Base-by-base conservation (phyloP, 2,329 filamentous ascomycete species). In the Hymenoscyphus repandus region DNA sequence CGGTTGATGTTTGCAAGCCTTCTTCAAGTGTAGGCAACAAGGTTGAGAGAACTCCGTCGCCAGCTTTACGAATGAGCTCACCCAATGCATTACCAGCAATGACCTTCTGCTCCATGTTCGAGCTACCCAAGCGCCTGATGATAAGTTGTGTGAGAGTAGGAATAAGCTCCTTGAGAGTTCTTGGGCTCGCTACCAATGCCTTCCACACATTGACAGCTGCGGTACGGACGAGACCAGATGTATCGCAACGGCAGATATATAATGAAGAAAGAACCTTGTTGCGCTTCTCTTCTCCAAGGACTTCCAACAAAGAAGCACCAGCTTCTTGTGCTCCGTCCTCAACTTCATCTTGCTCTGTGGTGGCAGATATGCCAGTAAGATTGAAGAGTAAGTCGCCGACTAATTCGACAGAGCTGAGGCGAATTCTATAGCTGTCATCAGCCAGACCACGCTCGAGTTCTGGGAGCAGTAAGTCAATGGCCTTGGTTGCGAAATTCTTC, bases 331-430 rank as follows among this genome's bases (percentile, higher is more conserved):
- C 87, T 51, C 76, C 78, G 52, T 88, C 85, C 57, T 93, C 87
- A 59, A 93, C 87, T 52, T 90, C 86, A 46, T 89, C 86, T 42
- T 90, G 88, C 53, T 52, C 51, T 3, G 48, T 47, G 12, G 41
- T 90, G 50, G 83, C 88, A 62, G 81, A 95, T 66, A 97, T 91
- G 66, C 93, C 93, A 22, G 91, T 96, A 53, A 99, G 86, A 67
- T 96, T 99, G 80, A 99, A 99, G 20, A 99, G 79, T 44, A 99
- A 77, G 65, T 99, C 95, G 61, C 93, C 93, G 50, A 99, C 92
- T 56, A 99, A 78, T 72, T 99, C 93, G 53, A 99, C 93, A 43
- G 95, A 99, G 69, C 92, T 97, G 68, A 99, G 86, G 75, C 93
- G 88, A 64, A 99, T 99, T 63, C 93, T 89, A 71, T 97, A 93